Conservation (phyloP, 176 grass and related monocot species). For the Ananas comosus region DNA sequence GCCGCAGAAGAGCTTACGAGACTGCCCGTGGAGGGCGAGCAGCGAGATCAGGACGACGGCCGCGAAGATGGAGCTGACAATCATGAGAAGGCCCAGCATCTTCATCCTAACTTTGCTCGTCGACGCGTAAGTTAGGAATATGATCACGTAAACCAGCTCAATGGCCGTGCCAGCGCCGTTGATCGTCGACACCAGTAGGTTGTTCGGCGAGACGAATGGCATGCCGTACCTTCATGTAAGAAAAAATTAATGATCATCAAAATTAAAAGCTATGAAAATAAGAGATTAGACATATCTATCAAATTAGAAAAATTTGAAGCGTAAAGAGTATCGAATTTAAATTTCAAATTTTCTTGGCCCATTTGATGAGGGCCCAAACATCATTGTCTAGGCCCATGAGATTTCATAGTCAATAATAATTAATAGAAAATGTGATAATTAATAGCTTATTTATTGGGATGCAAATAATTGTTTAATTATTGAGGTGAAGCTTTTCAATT, state of each 20-base stretch:
- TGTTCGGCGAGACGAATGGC: slow-evolving; percentile 88
- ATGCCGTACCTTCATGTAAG: slow-evolving; percentile 52
- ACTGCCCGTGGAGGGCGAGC: slow-evolving; percentile 54
- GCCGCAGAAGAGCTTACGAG: slow-evolving; percentile 85
- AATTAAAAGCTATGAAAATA: not conserved
- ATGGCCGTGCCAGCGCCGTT: slow-evolving; percentile 70
- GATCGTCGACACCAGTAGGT: slow-evolving; percentile 84
- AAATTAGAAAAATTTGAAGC: too few species aligned
- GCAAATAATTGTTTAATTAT: too few species aligned
- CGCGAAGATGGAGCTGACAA: slow-evolving; percentile 53
- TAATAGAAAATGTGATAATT: not conserved
- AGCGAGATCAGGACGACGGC: slow-evolving; percentile 56
- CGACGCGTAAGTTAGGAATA: slow-evolving; percentile 76
- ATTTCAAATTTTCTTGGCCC: too few species aligned
- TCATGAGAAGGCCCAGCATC: slow-evolving; percentile 50
- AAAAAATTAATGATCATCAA: not conserved
- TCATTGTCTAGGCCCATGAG: not conserved
- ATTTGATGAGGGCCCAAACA: too few species aligned
- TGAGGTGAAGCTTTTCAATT: not conserved
- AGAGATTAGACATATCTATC: too few species aligned
- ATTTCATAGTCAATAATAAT: slow-evolving; percentile 2
- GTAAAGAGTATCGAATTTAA: too few species aligned
- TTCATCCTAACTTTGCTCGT: slow-evolving; percentile 21
- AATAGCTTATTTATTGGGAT: not conserved
- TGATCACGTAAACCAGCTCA: slow-evolving; percentile 79